Evolutionary conservation across 768 basidiomycete genomes (phyloP).

Genomic region (Paxillus ammoniavirescens): DNA sequence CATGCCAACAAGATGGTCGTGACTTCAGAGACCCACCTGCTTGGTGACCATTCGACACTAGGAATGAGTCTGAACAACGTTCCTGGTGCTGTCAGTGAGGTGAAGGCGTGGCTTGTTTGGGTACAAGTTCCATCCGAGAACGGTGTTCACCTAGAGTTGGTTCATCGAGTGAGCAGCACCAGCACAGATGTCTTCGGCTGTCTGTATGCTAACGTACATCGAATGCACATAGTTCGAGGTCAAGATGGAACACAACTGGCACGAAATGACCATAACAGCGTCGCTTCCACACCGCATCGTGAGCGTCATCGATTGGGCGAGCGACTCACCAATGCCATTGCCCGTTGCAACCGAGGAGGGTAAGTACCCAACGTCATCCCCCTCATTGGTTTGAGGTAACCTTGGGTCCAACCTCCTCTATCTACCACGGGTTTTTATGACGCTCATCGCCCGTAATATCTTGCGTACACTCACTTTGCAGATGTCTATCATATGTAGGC

Average conservation of each 20-base stretch:
- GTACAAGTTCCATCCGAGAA: no score
- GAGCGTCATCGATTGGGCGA: constrained; percentile 93
- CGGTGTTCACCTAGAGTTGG: constrained; percentile 72
- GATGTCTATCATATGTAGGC: constrained; percentile 4
- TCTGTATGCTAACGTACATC: not conserved
- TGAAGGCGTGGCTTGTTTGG: constrained; percentile 78
- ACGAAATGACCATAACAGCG: constrained; percentile 86
- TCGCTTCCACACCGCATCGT: constrained; percentile 78
- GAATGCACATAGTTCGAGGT: constrained; percentile 67
- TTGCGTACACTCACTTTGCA: not conserved
- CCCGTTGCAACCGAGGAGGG: not conserved
- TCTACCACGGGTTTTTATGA: not conserved
- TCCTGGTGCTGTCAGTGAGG: constrained; percentile 78
- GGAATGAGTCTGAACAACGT: constrained; percentile 43
- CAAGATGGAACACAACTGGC: constrained; percentile 95
- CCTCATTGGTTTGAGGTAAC: not conserved
- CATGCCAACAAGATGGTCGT: constrained; percentile 52
- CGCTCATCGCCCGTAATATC: not conserved
- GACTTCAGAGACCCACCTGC: constrained; percentile 37
- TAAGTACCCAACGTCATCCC: no score
- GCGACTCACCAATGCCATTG: constrained; percentile 58
- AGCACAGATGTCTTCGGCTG: no score
- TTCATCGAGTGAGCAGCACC: constrained; percentile 41
- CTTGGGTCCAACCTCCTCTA: not conserved
- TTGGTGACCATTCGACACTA: no score